A percentile compares a stretch with the other conserved stretches of the same genome.
Conservation (phyloP, 352 stramenopile genomes). For the Phytophthora fragariaefolia region DNA sequence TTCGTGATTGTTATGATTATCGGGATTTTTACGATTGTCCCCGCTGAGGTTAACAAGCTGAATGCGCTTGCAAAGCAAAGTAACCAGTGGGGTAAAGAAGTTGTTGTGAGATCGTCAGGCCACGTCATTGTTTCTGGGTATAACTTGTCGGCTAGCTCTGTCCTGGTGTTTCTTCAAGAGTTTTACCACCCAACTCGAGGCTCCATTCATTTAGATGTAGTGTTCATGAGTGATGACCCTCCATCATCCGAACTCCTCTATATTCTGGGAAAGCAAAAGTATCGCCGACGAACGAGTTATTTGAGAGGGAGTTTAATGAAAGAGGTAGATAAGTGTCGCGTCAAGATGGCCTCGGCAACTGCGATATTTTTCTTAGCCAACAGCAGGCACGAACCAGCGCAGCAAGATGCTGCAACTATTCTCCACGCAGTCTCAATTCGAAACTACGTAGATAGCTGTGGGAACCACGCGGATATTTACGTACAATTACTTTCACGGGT, state of each 20-base stretch:
- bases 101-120: conserved; percentile 49
- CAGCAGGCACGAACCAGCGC: conserved; percentile 35
- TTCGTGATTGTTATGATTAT: conserved; percentile 81
- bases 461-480: conserved; percentile 60
- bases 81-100: conserved; percentile 66
- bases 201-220: conserved; percentile 65
- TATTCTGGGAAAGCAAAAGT: conserved; percentile 56
- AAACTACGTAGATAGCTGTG: conserved; percentile 62
- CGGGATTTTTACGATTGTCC: conserved; percentile 70
- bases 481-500: conserved; percentile 55
- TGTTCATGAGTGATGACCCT: conserved; percentile 60
- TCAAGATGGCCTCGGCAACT: conserved; percentile 49
- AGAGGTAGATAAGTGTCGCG: conserved; percentile 54
- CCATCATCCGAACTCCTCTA: conserved; percentile 47
- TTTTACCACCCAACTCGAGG: conserved; percentile 75
- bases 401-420: conserved; percentile 64
- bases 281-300: conserved; percentile 54
- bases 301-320: conserved; percentile 59
- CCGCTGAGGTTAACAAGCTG: conserved; percentile 63
- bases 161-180: conserved; percentile 71
- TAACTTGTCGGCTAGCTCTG: conserved; percentile 47
- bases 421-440: conserved; percentile 65
- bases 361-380: conserved; percentile 73
- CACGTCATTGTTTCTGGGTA: conserved; percentile 70
- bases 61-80: conserved; percentile 67